Evolutionary conservation across 1,284 basidiomycete genomes (phyloP).

Genomic region (Cutaneotrichosporon sp.): DNA sequence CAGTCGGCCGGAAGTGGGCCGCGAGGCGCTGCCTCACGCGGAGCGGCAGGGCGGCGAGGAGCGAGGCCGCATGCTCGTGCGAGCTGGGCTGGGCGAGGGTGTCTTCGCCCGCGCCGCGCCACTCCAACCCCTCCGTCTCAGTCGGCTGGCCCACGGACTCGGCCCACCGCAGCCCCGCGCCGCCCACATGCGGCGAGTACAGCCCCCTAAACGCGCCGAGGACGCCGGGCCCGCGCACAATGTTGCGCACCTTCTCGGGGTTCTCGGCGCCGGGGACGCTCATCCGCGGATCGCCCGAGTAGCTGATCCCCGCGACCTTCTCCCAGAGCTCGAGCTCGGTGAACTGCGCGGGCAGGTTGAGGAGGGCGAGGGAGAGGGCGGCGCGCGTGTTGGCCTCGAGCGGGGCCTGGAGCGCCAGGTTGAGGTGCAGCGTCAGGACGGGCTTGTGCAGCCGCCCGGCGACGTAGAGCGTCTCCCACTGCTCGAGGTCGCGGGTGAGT

Average conservation of each 20-base stretch:
- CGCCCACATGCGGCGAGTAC: conserved; percentile 77
- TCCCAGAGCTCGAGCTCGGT: conserved; percentile 81
- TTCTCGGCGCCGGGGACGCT: conserved; percentile 86
- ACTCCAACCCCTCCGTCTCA: conserved; percentile 17
- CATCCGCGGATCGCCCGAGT: conserved; percentile 88
- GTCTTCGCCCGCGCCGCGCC: conserved; percentile 40
- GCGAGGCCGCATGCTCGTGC: conserved; percentile 63
- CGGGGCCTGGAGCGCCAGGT: conserved; percentile 83
- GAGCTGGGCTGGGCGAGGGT: neutral
- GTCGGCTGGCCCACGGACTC: conserved; percentile 15
- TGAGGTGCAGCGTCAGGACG: conserved; percentile 80
- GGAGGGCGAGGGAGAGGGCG: conserved; percentile 77
- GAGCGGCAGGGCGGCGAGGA: conserved; percentile 73
- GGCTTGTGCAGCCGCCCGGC: conserved; percentile 98
- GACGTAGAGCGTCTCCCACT: conserved; percentile 92
- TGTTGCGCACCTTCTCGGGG: conserved; percentile 89
- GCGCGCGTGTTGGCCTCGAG: conserved; percentile 91
- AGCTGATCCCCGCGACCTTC: conserved; percentile 82
- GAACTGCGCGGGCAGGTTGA: conserved; percentile 64
- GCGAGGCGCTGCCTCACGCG: conserved; percentile 54
- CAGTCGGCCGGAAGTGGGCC: conserved; percentile 28
- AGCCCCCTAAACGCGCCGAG: conserved; percentile 79
- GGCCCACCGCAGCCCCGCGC: conserved; percentile 48
- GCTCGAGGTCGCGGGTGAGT: conserved; percentile 82
- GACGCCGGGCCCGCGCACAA: conserved; percentile 71